These are phyloP conservation scores for Phytophthora meadii DNA, from an alignment of 352 stramenopile genomes.

Conservation along the genomic window DNA sequence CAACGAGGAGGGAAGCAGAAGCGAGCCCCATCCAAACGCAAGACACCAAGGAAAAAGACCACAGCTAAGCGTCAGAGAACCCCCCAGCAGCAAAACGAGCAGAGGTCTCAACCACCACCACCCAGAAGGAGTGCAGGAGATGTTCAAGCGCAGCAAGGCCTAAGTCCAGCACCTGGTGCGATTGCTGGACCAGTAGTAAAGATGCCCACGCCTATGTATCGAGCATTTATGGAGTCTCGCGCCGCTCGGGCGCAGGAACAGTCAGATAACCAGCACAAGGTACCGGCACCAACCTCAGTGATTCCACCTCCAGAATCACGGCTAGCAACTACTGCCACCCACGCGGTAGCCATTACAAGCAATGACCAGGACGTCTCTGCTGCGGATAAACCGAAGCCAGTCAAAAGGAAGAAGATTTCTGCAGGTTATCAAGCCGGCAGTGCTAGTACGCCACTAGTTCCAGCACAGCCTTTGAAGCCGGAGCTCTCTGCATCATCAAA, in stretches of 20 bases:
- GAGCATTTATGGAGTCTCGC: constrained; percentile 29
- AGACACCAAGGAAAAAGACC: constrained; percentile 20
- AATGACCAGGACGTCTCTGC: constrained; percentile 1
- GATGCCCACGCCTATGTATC: constrained; percentile 22
- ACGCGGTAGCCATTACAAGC: background rate
- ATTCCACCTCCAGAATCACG: background rate
- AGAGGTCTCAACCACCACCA: constrained; percentile 3
- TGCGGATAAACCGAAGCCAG: background rate
- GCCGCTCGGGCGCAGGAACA: constrained; percentile 28
- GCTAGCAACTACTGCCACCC: background rate
- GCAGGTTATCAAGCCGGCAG: too few species aligned
- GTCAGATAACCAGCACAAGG: background rate
- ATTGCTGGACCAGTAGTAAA: constrained; percentile 2
- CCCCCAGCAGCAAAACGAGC: constrained; percentile 19
- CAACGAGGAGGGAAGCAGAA: constrained; percentile 22
- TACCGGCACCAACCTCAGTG: background rate
- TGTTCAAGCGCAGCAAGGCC: constrained; percentile 2
- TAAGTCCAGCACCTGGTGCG: constrained; percentile 8
- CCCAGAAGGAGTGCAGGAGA: background rate
- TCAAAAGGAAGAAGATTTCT: constrained; percentile 24
- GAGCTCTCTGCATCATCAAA: background rate
- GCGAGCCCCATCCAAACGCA: constrained; percentile 18
- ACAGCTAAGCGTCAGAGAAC: constrained; percentile 27
- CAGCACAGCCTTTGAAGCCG: background rate
- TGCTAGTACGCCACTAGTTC: too few species aligned